Evolutionary conservation across 2,329 filamentous ascomycete species (phyloP).

Genomic region (Neopestalotiopsis sp.): DNA sequence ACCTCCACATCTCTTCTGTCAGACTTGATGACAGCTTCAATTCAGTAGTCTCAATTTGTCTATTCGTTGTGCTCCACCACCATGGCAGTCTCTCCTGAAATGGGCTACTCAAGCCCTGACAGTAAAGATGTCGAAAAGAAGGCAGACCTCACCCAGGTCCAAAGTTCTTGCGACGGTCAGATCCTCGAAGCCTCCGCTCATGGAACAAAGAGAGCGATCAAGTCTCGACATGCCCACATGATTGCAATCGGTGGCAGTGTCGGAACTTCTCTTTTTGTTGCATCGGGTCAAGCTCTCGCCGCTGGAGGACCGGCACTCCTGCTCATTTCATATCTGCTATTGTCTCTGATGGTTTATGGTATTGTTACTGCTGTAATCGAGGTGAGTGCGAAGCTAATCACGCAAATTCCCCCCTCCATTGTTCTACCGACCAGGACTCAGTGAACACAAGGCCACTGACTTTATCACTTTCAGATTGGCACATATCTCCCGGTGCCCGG

Average conservation of each 20-base stretch:
- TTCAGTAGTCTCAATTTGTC: background rate
- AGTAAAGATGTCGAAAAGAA: slow-evolving; percentile 1
- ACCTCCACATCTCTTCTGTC: background rate
- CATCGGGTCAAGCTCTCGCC: slow-evolving; percentile 46
- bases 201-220: slow-evolving; percentile 29
- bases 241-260: slow-evolving; percentile 54
- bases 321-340: slow-evolving; percentile 46
- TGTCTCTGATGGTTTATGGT: slow-evolving; percentile 48
- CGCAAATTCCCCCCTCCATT: background rate
- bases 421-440: background rate
- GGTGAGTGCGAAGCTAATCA: background rate
- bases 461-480: slow-evolving; percentile 41
- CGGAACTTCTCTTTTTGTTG: slow-evolving; percentile 52
- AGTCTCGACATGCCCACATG: slow-evolving; percentile 51
- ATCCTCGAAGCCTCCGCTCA: background rate
- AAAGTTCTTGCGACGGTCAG: background rate
- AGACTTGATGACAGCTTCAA: background rate
- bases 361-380: slow-evolving; percentile 52
- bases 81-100: background rate
- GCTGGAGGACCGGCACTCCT: slow-evolving; percentile 47
- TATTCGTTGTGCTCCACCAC: too few species aligned
- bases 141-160: background rate
- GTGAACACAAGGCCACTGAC: background rate
- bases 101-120: background rate
- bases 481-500: slow-evolving; percentile 56